Percentiles rank a stretch among this genome's conserved stretches.
phyloP scores from a whole-genome alignment of 2,329 filamentous ascomycete genomes.

The Talaromyces sp. region DNA sequence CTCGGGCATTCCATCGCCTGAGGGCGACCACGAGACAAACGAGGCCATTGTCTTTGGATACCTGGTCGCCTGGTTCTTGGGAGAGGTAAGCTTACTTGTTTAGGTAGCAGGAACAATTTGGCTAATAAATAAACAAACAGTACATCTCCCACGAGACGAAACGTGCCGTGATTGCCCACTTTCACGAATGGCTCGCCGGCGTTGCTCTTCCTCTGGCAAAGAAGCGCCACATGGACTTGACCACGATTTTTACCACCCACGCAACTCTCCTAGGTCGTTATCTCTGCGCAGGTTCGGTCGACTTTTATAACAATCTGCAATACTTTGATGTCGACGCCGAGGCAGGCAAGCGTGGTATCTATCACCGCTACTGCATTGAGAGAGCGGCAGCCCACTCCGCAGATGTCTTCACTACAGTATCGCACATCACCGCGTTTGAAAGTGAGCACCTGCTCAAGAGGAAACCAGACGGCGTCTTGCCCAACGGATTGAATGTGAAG shows the following conservation, averaged over 20 bases:
- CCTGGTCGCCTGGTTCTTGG: conserved; percentile 93
- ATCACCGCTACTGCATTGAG: conserved; percentile 97
- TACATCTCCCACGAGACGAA: conserved; percentile 91
- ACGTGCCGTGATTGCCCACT: conserved; percentile 91
- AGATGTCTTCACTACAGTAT: conserved; percentile 98
- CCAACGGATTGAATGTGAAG: conserved; percentile 95
- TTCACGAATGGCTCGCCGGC: conserved; percentile 97
- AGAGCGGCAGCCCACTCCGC: conserved; percentile 84
- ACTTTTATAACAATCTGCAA: conserved; percentile 99
- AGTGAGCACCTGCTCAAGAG: conserved; percentile 96
- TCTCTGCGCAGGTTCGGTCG: conserved; percentile 92
- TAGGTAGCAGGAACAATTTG: neutral
- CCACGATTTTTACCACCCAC: conserved; percentile 97
- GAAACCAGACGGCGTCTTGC: conserved; percentile 92
- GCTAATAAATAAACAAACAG: conserved; percentile 27
- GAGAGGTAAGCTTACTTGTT: conserved; percentile 64
- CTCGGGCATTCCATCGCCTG: conserved; percentile 88
- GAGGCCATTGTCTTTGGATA: conserved; percentile 98
- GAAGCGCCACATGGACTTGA: conserved; percentile 91
- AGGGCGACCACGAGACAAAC: conserved; percentile 89
- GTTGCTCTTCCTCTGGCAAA: conserved; percentile 88
- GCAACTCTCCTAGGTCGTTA: conserved; percentile 93
- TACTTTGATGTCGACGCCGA: conserved; percentile 95
- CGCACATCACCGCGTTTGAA: conserved; percentile 97
- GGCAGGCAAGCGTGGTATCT: conserved; percentile 95